Evolutionary conservation across 441 rosid species (phyloP).

Genomic region (Croton laevigatus): DNA sequence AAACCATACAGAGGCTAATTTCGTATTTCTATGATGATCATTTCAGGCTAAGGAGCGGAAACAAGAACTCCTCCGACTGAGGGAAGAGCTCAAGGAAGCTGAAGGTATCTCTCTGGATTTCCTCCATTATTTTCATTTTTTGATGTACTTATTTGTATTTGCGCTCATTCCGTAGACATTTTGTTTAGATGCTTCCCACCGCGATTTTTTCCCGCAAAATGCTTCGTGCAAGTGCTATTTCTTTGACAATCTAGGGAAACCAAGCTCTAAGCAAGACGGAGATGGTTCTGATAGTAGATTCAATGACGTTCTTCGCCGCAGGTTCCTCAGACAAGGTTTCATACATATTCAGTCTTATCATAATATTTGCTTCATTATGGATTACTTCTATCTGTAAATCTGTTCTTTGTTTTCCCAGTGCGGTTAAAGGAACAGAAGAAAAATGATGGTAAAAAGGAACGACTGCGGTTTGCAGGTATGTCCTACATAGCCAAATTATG

Average conservation of each 20-base stretch:
- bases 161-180: background rate
- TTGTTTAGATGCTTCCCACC: slow-evolving; percentile 46
- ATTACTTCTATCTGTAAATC: slow-evolving; percentile 2
- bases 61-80: slow-evolving; percentile 59
- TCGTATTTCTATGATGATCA: background rate
- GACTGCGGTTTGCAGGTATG: slow-evolving; percentile 43
- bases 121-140: background rate
- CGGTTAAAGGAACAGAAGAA: slow-evolving; percentile 42
- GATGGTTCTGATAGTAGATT: slow-evolving; percentile 51
- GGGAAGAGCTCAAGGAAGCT: slow-evolving; percentile 72
- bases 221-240: slow-evolving; percentile 85
- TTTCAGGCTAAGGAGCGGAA: slow-evolving; percentile 79
- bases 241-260: slow-evolving; percentile 68
- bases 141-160: background rate
- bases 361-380: background rate
- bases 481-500: too few species aligned
- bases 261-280: slow-evolving; percentile 31
- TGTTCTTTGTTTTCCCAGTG: slow-evolving; percentile 35
- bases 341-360: background rate
- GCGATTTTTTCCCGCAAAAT: slow-evolving; percentile 54
- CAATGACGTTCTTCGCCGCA: slow-evolving; percentile 64
- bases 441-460: slow-evolving; percentile 32
- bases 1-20: too few species aligned
- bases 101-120: slow-evolving; percentile 43
- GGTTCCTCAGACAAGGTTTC: slow-evolving; percentile 81